phyloP scores from a whole-genome alignment of 192 early-diverging fungal species.

The Backusella luteola region DNA sequence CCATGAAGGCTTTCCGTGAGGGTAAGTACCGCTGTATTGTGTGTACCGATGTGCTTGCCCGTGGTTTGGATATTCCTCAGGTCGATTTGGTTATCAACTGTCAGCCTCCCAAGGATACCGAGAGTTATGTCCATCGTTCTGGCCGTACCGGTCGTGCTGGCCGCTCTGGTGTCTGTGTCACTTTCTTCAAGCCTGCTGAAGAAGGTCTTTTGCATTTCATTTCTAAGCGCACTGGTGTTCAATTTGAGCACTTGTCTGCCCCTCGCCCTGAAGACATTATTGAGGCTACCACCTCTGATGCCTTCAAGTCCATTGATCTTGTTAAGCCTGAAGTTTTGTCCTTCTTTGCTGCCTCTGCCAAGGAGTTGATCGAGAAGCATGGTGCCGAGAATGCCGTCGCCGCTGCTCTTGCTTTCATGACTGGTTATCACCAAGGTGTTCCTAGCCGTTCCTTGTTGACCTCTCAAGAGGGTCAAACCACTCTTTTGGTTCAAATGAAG shows the following conservation, averaged over 20 bases:
- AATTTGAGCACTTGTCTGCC: slow-evolving; percentile 75
- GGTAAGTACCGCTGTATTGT: slow-evolving; percentile 85
- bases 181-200: slow-evolving; percentile 89
- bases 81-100: slow-evolving; percentile 97
- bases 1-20: slow-evolving; percentile 84
- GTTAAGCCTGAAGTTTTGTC: slow-evolving; percentile 75
- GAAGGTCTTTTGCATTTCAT: slow-evolving; percentile 81
- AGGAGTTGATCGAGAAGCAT: slow-evolving; percentile 63
- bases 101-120: slow-evolving; percentile 91
- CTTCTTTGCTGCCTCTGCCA: slow-evolving; percentile 76
- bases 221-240: slow-evolving; percentile 72
- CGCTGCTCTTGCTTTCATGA: slow-evolving; percentile 86
- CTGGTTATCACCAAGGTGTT: slow-evolving; percentile 83
- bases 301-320: slow-evolving; percentile 63
- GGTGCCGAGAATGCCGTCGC: slow-evolving; percentile 77
- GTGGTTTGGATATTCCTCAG: slow-evolving; percentile 95
- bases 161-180: slow-evolving; percentile 84
- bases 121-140: slow-evolving; percentile 94
- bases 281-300: slow-evolving; percentile 71
- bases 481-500: slow-evolving; percentile 71
- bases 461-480: slow-evolving; percentile 78
- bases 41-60: slow-evolving; percentile 92
- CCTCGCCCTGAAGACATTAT: slow-evolving; percentile 93
- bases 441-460: slow-evolving; percentile 79
- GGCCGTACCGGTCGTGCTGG: slow-evolving; percentile 95